Percentiles rank a stretch among this genome's conserved stretches.
Evolutionary conservation across 768 basidiomycete genomes (phyloP).

Genomic region (Lactarius quietus): DNA sequence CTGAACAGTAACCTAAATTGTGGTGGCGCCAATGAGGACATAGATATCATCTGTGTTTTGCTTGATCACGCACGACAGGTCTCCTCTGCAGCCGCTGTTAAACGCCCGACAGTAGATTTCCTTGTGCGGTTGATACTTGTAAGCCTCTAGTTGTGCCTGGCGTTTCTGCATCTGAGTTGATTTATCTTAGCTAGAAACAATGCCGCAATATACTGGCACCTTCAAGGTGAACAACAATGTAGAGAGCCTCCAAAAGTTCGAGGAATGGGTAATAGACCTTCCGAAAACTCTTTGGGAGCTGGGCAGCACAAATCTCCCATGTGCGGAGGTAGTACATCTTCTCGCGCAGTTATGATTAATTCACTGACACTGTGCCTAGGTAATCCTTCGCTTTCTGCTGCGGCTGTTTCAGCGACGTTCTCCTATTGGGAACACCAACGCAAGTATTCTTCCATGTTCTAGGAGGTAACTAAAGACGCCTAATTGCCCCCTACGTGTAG

Average conservation of each 20-base stretch:
- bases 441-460: conserved; percentile 31
- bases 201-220: conserved; percentile 47
- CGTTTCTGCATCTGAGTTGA: neutral
- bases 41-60: conserved; percentile 47
- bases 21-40: conserved; percentile 24
- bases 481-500: conserved; percentile 23
- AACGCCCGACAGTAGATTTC: conserved; percentile 71
- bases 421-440: conserved; percentile 42
- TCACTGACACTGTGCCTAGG: conserved; percentile 33
- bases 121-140: conserved; percentile 69
- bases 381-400: conserved; percentile 61
- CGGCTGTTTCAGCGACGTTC: conserved; percentile 55
- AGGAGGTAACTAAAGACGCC: conserved; percentile 13
- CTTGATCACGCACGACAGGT: conserved; percentile 63
- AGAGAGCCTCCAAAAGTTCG: conserved; percentile 36
- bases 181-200: conserved; percentile 52
- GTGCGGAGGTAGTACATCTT: conserved; percentile 53
- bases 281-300: conserved; percentile 87
- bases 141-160: conserved; percentile 27
- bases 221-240: conserved; percentile 39
- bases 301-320: conserved; percentile 49
- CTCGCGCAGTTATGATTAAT: neutral
- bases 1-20: conserved; percentile 41
- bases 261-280: conserved; percentile 70
- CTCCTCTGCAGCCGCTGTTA: conserved; percentile 57